phyloP scores from a whole-genome alignment of 495 filamentous ascomycete genomes.

The Tuber indicum region DNA sequence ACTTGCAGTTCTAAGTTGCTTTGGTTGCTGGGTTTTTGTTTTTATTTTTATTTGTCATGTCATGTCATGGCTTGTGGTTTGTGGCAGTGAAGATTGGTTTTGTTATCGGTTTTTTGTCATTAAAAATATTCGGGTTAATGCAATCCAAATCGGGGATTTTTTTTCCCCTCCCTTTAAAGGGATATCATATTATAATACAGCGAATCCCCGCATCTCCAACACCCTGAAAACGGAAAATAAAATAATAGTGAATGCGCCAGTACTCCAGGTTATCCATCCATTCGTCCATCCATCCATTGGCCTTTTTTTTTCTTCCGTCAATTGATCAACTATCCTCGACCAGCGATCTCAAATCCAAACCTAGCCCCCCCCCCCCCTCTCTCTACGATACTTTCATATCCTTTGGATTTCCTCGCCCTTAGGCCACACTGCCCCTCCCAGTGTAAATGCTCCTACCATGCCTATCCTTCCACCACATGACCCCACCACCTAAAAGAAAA shows the following conservation, averaged over 20 bases:
- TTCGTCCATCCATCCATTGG: neutral
- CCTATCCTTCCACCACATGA: conserved; percentile 33
- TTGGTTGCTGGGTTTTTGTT: neutral
- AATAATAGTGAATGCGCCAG: conserved; percentile 5
- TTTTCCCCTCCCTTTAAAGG: neutral
- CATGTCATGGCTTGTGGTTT: neutral
- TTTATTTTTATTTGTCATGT: neutral
- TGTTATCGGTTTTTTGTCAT: neutral
- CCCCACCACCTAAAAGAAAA: conserved; percentile 19
- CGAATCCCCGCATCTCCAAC: neutral
- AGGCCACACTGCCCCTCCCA: conserved; percentile 30
- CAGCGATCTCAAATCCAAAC: neutral
- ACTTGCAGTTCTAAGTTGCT: neutral
- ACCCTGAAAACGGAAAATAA: neutral
- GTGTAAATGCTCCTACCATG: conserved; percentile 26
- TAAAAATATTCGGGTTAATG: neutral
- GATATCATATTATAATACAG: neutral
- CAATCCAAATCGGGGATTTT: neutral
- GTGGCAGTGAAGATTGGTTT: neutral
- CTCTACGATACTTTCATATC: neutral
- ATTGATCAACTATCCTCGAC: neutral
- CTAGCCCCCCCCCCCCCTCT: neutral
- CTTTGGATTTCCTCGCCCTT: neutral
- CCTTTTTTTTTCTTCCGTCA: neutral
- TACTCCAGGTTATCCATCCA: neutral